phyloP scores from a whole-genome alignment of 129 eudicot genomes.

The Artemisia argyi region DNA sequence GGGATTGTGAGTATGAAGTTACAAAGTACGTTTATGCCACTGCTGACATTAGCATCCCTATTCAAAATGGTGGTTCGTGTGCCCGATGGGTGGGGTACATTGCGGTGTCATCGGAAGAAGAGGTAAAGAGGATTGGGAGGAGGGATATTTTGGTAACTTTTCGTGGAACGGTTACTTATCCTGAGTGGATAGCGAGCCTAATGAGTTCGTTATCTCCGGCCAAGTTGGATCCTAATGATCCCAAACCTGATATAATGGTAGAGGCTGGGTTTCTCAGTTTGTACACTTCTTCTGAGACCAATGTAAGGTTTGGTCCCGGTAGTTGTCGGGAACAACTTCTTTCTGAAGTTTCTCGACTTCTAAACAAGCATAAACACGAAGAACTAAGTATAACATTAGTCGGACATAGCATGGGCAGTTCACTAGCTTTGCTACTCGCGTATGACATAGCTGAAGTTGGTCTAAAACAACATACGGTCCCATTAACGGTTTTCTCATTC shows the following conservation, averaged over 20 bases:
- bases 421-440: slow-evolving; percentile 50
- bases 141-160: slow-evolving; percentile 58
- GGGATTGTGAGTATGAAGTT: slow-evolving; percentile 55
- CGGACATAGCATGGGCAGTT: slow-evolving; percentile 76
- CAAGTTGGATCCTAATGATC: slow-evolving; percentile 56
- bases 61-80: slow-evolving; percentile 29
- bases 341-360: slow-evolving; percentile 45
- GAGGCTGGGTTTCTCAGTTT: slow-evolving; percentile 60
- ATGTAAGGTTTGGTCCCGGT: slow-evolving; percentile 41
- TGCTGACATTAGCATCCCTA: slow-evolving; percentile 42
- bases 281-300: slow-evolving; percentile 54
- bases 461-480: slow-evolving; percentile 27
- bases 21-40: slow-evolving; percentile 69
- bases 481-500: slow-evolving; percentile 56
- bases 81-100: slow-evolving; percentile 70
- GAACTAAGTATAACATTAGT: slow-evolving; percentile 51
- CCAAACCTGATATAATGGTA: slow-evolving; percentile 52
- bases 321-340: slow-evolving; percentile 71
- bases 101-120: slow-evolving; percentile 46
- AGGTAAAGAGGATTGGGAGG: slow-evolving; percentile 48
- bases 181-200: slow-evolving; percentile 65
- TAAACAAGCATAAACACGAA: slow-evolving; percentile 44
- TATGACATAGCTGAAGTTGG: slow-evolving; percentile 57
- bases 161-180: slow-evolving; percentile 62
- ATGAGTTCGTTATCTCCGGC: slow-evolving; percentile 66